Base-by-base conservation (phyloP, 2,329 filamentous ascomycete genomes). In the Pseudogymnoascus destructans region DNA sequence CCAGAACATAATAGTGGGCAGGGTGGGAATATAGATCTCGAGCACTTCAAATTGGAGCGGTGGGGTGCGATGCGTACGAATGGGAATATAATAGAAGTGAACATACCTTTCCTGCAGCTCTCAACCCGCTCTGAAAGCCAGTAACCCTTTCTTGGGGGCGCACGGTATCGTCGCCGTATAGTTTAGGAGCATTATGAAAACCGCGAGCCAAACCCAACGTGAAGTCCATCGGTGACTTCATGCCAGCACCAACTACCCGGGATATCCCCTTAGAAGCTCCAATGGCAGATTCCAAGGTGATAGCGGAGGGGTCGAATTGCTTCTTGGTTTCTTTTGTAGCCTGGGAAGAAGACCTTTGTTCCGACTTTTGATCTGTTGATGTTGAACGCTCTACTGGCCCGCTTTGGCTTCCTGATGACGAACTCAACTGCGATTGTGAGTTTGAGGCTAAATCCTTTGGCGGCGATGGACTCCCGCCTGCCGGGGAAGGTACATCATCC, bases 161-260 rank as follows among this genome's bases (percentile, higher is more conserved):
- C 0, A 95, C 83, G 1, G 84, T 91, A 1, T 88, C 82, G 65
- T 95, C 90, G 40, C 90, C 87, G 67, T 95, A 95, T 0, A 95
- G 74, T 64, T 81, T 85, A 0, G 91, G 90, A 5, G 87, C 85
- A 65, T 95, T 95, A 67, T 92, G 86, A 68, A 95, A 95, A 0
- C 91, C 91, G 69, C 86, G 87, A 0, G 90, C 86, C 35, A 95
- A 72, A 0, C 87, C 87, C 40, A 95, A 73, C 38, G 87, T 88
- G 62, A 95, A 86, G 68, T 95, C 89, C 77, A 93, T 85, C 0
- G 90, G 91, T 1, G 85, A 85, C 64, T 87, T 88, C 60, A 92
- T 76, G 4, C 87, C 81, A n/a, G 86, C 84, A 9, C 79, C 79
- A 4, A 91, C 81, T 54, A 93, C 85, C n/a, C 83, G 80, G 9